Conservation (phyloP, 2,329 filamentous ascomycete genomes). For the Botryosphaeria agaves region DNA sequence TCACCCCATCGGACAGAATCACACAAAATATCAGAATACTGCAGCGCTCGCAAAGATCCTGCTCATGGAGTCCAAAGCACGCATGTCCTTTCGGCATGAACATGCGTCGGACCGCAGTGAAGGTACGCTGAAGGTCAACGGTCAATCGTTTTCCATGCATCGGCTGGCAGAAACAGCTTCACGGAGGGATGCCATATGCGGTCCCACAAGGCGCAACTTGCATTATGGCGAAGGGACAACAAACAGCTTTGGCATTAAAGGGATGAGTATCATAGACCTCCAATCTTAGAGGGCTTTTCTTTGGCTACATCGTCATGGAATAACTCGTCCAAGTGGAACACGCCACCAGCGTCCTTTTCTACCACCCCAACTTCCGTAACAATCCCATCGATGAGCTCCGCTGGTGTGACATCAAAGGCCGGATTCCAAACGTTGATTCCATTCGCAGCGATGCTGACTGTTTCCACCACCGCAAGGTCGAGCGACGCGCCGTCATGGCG, state of each 20-base stretch:
- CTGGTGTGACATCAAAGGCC: constrained; percentile 87
- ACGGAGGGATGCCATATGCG: too few species aligned
- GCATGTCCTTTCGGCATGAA: too few species aligned
- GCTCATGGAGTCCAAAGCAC: too few species aligned
- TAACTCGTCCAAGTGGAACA: constrained; percentile 40
- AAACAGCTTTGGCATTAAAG: neutral
- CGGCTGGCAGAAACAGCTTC: too few species aligned
- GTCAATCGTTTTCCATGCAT: too few species aligned
- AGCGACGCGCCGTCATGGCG: constrained; percentile 45
- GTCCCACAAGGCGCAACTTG: neutral
- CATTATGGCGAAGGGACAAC: neutral
- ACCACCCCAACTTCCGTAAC: constrained; percentile 85
- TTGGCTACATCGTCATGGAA: constrained; percentile 18
- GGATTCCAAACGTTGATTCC: constrained; percentile 89
- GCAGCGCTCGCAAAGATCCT: too few species aligned
- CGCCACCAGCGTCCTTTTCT: constrained; percentile 53
- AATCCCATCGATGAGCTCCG: constrained; percentile 76
- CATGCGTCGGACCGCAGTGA: too few species aligned
- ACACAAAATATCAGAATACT: too few species aligned
- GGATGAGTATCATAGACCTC: constrained; percentile 7
- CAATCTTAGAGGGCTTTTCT: constrained; percentile 15
- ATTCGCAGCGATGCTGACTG: constrained; percentile 61
- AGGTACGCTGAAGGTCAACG: too few species aligned
- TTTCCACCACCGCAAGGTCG: constrained; percentile 44
- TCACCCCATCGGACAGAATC: too few species aligned